phyloP scores from a whole-genome alignment of 2,329 filamentous ascomycete genomes.

The Xylaria sp. region DNA sequence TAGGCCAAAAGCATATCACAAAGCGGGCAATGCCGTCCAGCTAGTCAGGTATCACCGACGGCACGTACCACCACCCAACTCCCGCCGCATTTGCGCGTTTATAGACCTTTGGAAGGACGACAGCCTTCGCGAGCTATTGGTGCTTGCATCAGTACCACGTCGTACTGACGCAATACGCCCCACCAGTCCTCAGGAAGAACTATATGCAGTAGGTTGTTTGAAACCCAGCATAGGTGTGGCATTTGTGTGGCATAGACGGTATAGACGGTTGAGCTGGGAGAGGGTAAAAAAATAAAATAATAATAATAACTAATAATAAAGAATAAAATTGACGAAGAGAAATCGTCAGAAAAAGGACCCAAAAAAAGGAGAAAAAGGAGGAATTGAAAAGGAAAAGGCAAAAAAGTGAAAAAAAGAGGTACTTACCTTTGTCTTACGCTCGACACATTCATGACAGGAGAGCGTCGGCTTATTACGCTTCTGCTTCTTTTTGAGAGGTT shows the following conservation, averaged over 20 bases:
- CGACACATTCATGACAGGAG: constrained; percentile 82
- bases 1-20: constrained; percentile 10
- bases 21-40: constrained; percentile 4
- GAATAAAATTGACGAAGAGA: neutral
- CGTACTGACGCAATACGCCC: constrained; percentile 43
- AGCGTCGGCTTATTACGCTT: constrained; percentile 86
- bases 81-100: constrained; percentile 7
- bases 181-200: constrained; percentile 23
- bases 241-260: neutral
- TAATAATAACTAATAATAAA: neutral
- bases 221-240: neutral
- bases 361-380: neutral
- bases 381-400: neutral
- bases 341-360: neutral
- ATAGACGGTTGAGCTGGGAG: neutral
- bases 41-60: constrained; percentile 18
- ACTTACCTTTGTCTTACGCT: constrained; percentile 81
- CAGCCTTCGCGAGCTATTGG: constrained; percentile 21
- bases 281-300: neutral
- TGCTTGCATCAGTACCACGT: constrained; percentile 43
- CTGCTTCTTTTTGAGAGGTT: constrained; percentile 74
- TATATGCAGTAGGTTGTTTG: constrained; percentile 22
- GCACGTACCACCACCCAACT: constrained; percentile 16
- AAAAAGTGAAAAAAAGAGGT: constrained; percentile 19
- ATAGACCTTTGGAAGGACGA: constrained; percentile 14